Evolutionary conservation across 148 eudicot species (phyloP).

Genomic region (Camellia japonica): DNA sequence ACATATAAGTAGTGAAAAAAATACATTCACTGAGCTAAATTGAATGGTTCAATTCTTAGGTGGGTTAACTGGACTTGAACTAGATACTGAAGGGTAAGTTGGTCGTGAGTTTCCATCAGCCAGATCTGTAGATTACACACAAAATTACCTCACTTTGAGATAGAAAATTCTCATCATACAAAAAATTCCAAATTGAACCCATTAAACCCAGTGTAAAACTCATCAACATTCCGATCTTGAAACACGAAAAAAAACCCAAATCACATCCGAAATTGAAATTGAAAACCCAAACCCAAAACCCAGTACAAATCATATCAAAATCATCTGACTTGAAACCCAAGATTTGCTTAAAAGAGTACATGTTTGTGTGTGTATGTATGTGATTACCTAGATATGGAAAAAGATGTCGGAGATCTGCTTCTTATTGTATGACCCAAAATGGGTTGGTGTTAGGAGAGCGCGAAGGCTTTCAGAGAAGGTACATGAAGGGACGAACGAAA

Average conservation of each 20-base stretch:
- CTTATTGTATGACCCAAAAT: neutral
- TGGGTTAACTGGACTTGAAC: neutral
- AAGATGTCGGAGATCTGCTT: constrained; percentile 1
- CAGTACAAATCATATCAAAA: neutral
- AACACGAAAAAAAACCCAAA: neutral
- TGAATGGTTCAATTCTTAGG: neutral
- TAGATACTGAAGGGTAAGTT: neutral
- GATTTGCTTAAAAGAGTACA: neutral
- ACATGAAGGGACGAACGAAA: neutral
- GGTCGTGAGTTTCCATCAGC: neutral
- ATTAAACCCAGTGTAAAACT: neutral
- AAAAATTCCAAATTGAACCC: neutral
- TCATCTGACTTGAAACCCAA: neutral
- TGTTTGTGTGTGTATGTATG: neutral
- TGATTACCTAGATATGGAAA: constrained; percentile 7
- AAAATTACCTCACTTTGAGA: neutral
- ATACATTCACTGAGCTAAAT: neutral
- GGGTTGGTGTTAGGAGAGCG: neutral
- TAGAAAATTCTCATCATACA: neutral
- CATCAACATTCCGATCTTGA: neutral
- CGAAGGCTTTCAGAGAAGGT: constrained; percentile 4
- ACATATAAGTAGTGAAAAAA: neutral
- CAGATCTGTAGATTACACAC: neutral
- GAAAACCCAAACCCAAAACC: constrained; percentile 6
- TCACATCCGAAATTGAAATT: neutral